Conservation (phyloP, 225 moss, liverwort and hornwort genomes). For the Pseudisothecium myosuroides region DNA sequence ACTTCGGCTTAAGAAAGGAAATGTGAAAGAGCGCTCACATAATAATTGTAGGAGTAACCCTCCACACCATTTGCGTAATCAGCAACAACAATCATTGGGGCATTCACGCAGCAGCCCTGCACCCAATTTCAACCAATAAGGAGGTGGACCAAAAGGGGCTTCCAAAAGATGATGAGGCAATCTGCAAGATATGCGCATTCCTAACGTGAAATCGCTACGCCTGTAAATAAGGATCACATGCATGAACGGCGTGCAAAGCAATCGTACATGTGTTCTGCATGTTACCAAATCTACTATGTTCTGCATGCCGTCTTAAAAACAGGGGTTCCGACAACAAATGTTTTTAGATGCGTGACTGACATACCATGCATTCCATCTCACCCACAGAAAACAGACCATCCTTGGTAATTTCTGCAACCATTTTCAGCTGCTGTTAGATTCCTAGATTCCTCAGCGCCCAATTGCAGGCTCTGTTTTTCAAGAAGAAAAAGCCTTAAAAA, state of each 20-base stretch:
- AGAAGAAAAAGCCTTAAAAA: neutral
- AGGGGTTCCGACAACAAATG: neutral
- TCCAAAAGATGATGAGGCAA: neutral
- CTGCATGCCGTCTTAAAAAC: neutral
- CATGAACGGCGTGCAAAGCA: neutral
- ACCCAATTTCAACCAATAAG: neutral
- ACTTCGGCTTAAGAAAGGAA: neutral
- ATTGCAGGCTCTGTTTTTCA: neutral
- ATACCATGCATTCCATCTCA: slow-evolving; percentile 99
- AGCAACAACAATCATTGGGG: slow-evolving; percentile 96
- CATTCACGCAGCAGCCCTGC: slow-evolving; percentile 97
- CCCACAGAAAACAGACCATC: slow-evolving; percentile 94
- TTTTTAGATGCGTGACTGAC: neutral
- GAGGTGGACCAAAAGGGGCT: neutral
- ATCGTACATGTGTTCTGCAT: too few species aligned
- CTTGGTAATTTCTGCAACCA: slow-evolving; percentile 70
- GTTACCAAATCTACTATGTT: neutral
- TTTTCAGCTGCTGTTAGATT: neutral
- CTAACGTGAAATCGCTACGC: neutral
- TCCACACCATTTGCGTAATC: slow-evolving; percentile 88
- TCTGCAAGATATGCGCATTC: neutral
- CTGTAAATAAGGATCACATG: neutral
- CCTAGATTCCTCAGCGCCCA: neutral
- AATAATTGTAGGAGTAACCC: slow-evolving; percentile 92
- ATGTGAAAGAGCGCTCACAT: slow-evolving; percentile 35